Percentiles rank a stretch among this genome's conserved stretches.
phyloP scores from a whole-genome alignment of 2,329 filamentous ascomycete genomes.

The Ilyonectria robusta region DNA sequence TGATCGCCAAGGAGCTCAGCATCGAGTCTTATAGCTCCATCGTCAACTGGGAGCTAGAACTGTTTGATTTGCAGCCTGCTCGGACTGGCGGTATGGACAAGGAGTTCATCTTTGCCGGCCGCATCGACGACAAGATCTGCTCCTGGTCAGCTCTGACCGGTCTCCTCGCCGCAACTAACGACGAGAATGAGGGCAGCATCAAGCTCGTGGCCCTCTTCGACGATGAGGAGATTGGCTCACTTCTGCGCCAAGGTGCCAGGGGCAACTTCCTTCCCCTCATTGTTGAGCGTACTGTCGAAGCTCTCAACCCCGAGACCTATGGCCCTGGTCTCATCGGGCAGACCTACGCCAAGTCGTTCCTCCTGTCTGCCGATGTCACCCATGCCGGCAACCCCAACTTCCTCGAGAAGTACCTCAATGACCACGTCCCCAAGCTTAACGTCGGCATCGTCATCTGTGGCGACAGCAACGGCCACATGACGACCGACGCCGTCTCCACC shows the following conservation, averaged over 20 bases:
- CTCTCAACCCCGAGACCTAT: constrained; percentile 66
- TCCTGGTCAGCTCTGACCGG: constrained; percentile 92
- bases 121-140: constrained; percentile 98
- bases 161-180: constrained; percentile 77
- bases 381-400: constrained; percentile 98
- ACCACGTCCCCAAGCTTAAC: constrained; percentile 90
- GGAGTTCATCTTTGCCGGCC: constrained; percentile 94
- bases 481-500: constrained; percentile 89
- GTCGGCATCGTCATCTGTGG: constrained; percentile 85
- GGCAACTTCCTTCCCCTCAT: constrained; percentile 89
- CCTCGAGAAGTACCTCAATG: constrained; percentile 83
- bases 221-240: constrained; percentile 94
- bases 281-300: constrained; percentile 86
- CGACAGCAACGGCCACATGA: constrained; percentile 96
- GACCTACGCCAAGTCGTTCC: constrained; percentile 92
- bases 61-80: constrained; percentile 91
- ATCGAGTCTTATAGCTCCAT: constrained; percentile 81
- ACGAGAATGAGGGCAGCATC: constrained; percentile 75
- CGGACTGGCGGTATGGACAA: constrained; percentile 87
- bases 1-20: constrained; percentile 84
- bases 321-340: constrained; percentile 78
- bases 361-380: constrained; percentile 92
- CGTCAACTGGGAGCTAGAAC: constrained; percentile 96
- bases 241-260: constrained; percentile 89
- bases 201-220: constrained; percentile 96